A percentile compares a stretch with the other conserved stretches of the same genome.
phyloP scores from a whole-genome alignment of 768 basidiomycete genomes.

The Phaeolepiota aurea region DNA sequence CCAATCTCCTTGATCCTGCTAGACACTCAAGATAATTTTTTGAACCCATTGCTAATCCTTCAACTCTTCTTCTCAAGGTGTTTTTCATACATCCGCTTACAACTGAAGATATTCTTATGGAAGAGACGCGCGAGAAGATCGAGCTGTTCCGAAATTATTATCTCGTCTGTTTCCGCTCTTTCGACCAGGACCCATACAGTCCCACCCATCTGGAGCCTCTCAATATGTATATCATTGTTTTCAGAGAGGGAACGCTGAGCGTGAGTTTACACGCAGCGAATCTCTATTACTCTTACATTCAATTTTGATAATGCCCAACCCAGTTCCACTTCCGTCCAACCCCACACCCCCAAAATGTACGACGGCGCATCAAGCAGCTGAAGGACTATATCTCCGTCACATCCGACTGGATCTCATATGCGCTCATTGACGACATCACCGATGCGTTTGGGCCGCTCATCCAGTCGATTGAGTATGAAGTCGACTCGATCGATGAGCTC shows the following conservation, averaged over 20 bases:
- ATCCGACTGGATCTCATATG: slow-evolving; percentile 99
- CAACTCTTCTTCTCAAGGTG: slow-evolving; percentile 41
- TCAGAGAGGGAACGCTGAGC: slow-evolving; percentile 92
- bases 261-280: slow-evolving; percentile 46
- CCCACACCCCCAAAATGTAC: slow-evolving; percentile 96
- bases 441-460: slow-evolving; percentile 98
- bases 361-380: slow-evolving; percentile 95
- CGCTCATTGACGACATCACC: slow-evolving; percentile 98
- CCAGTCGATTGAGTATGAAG: slow-evolving; percentile 98
- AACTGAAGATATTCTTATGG: slow-evolving; percentile 98
- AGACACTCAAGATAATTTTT: too few relatives aligned
- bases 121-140: slow-evolving; percentile 99
- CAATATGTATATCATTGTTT: slow-evolving; percentile 99
- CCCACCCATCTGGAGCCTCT: slow-evolving; percentile 96
- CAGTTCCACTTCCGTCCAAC: slow-evolving; percentile 98
- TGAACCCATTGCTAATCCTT: background rate
- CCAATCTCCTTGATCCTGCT: too few relatives aligned
- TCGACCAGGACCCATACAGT: slow-evolving; percentile 97
- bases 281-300: slow-evolving; percentile 2
- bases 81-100: slow-evolving; percentile 97
- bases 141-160: slow-evolving; percentile 99
- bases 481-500: slow-evolving; percentile 97
- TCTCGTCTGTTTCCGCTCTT: slow-evolving; percentile 96
- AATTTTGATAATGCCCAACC: background rate
- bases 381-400: slow-evolving; percentile 99